Evolutionary conservation across 2,329 filamentous ascomycete species (phyloP).

Genomic region (Colletotrichum lini): DNA sequence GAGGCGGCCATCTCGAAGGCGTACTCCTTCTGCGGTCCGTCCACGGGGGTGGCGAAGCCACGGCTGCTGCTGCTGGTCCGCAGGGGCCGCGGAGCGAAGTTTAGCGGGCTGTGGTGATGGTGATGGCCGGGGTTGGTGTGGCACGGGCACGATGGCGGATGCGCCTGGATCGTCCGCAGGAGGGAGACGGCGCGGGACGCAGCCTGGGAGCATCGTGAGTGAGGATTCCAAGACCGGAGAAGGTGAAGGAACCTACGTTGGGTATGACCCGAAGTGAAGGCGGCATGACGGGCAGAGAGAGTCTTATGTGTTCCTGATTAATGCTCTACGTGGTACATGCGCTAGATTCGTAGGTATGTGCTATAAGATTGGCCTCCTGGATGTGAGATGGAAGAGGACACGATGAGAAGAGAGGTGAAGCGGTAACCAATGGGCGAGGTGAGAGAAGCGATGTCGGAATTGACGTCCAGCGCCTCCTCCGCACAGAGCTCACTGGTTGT

Average conservation of each 20-base stretch:
- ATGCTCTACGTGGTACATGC: neutral
- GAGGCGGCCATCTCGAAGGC: constrained; percentile 99
- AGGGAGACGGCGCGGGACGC: constrained; percentile 78
- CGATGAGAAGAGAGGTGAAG: constrained; percentile 10
- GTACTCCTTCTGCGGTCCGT: constrained; percentile 82
- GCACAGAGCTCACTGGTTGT: constrained; percentile 29
- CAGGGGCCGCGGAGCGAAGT: constrained; percentile 64
- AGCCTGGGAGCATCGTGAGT: constrained; percentile 56
- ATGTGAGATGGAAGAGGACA: constrained; percentile 3
- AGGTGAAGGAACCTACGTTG: constrained; percentile 44
- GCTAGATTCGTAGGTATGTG: neutral
- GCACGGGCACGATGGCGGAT: constrained; percentile 90
- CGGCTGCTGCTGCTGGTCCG: constrained; percentile 50
- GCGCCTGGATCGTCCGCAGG: constrained; percentile 90
- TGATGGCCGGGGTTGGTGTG: constrained; percentile 90
- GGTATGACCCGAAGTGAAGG: constrained; percentile 48
- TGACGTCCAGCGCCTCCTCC: constrained; percentile 27
- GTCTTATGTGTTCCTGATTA: neutral
- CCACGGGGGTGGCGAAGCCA: constrained; percentile 78
- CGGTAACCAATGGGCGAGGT: neutral
- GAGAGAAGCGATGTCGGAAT: constrained; percentile 35
- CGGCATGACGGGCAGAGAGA: constrained; percentile 31
- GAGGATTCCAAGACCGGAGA: neutral
- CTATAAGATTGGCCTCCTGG: neutral
- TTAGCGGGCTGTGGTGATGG: constrained; percentile 73